Base-by-base conservation (phyloP, 139 green algal genomes). In the Chlorella vulgaris region DNA sequence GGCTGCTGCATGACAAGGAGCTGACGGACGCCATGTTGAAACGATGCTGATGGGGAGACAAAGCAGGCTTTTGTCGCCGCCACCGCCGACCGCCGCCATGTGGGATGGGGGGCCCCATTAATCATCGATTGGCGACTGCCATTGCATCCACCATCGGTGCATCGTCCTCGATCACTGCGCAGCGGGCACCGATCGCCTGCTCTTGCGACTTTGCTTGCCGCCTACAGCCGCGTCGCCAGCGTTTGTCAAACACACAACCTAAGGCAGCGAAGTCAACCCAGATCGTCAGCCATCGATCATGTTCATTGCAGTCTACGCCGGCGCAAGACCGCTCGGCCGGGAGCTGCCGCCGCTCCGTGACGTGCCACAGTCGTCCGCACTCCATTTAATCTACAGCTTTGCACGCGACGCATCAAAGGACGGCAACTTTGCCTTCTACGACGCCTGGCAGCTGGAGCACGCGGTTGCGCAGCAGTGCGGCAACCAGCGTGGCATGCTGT, bases 401-500 rank as follows among this genome's bases (percentile, higher is more conserved):
- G 73, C 73, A 7, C 51, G 73, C 0, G 73, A 79, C 22, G 24
- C 73, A 3, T 50, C 53, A 2, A 35, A 68, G 18, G 73, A 79
- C n/a, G 73, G 73, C 33, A 1, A 7, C 0, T 79, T 58, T 36
- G 24, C 29, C 24, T 79, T 79, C 26, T 79, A 79, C 26, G 73
- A 77, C 47, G 43, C 70, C 2, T 63, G 33, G 47, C 70, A 77
- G 73, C 73, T 79, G 51, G 73, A 79, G 51, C 7, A 0, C 4
- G 70, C 70, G 18, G 31, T 35, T 13, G 4, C 35, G 24, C 73
- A 79, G 53, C 73, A 55, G 73, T 50, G 35, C 50, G 70, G 70
- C 70, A 29, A 6, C 31, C 73, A 79, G 73, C 73, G 73, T 35
- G 73, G 73, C 73, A 79, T 79, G 73, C 73, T 79, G 53, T 79